A percentile compares a stretch with the other conserved stretches of the same genome.
Evolutionary conservation across 257 asterid species (phyloP).

Genomic region (Solanum pinnatisectum): DNA sequence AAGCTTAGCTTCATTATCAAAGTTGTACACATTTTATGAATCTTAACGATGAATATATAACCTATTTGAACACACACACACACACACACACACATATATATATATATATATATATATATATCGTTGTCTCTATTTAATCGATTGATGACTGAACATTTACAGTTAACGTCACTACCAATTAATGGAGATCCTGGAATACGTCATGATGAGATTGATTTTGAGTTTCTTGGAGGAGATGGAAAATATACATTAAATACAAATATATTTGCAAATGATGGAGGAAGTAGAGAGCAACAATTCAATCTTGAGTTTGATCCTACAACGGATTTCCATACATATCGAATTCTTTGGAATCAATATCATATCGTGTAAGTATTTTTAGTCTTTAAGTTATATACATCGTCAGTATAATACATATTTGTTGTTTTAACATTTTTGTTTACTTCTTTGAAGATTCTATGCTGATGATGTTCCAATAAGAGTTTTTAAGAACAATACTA

Average conservation of each 20-base stretch:
- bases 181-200: not conserved
- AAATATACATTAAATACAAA: conserved; percentile 8
- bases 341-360: conserved; percentile 15
- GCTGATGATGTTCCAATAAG: conserved; percentile 15
- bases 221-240: conserved; percentile 8
- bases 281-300: conserved; percentile 17
- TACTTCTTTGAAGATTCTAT: not conserved
- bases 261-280: conserved; percentile 13
- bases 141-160: not conserved
- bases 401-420: not conserved
- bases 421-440: not conserved
- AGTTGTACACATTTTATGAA: not conserved
- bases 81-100: no score
- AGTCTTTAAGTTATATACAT: not conserved
- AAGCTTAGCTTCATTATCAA: not conserved
- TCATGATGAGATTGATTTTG: conserved; percentile 25
- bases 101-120: not conserved
- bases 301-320: conserved; percentile 21
- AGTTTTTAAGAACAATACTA: conserved; percentile 9
- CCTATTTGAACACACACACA: no score
- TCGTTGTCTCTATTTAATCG: not conserved
- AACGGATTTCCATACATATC: not conserved
- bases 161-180: not conserved
- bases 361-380: conserved; percentile 14
- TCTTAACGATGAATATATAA: not conserved